phyloP scores from a whole-genome alignment of 805 yeast genomes.

The Scheffersomyces ergatensis region DNA sequence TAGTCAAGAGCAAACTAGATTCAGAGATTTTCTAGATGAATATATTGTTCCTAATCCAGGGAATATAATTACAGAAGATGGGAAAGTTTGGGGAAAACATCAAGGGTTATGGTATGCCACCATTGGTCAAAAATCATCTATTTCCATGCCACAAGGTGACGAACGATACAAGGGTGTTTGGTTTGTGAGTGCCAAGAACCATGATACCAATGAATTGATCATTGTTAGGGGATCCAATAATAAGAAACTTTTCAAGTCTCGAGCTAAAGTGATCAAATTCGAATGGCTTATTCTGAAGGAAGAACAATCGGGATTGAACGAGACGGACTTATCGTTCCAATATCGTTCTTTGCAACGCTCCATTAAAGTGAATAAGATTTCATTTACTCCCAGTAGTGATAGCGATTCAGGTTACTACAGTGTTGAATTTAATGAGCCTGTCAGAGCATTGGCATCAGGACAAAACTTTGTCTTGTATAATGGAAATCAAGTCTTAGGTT shows the following conservation, averaged over 20 bases:
- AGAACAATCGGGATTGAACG: conserved; percentile 3
- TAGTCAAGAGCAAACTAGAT: conserved; percentile 56
- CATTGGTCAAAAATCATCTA: conserved; percentile 79
- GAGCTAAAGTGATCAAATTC: conserved; percentile 45
- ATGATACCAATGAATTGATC: conserved; percentile 65
- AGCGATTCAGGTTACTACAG: background rate
- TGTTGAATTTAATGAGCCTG: conserved; percentile 41
- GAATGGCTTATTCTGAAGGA: conserved; percentile 38
- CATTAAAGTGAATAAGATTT: conserved; percentile 24
- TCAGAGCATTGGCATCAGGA: conserved; percentile 85
- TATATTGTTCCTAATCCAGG: conserved; percentile 77
- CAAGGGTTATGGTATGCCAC: conserved; percentile 94
- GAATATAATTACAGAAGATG: conserved; percentile 71
- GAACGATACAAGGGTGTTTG: conserved; percentile 74
- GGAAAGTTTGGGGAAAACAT: conserved; percentile 76
- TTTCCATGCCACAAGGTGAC: conserved; percentile 87
- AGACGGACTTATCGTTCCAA: conserved; percentile 41
- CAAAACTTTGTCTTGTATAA: conserved; percentile 77
- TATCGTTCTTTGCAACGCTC: conserved; percentile 73
- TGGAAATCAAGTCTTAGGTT: conserved; percentile 65
- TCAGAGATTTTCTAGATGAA: conserved; percentile 70
- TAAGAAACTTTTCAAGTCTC: conserved; percentile 45
- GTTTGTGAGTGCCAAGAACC: conserved; percentile 77
- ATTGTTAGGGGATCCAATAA: conserved; percentile 73
- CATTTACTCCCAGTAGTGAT: background rate